These are phyloP conservation scores for Leishmania aethiopica DNA, from an alignment of 208 protist genomes.

Conservation along the genomic window DNA sequence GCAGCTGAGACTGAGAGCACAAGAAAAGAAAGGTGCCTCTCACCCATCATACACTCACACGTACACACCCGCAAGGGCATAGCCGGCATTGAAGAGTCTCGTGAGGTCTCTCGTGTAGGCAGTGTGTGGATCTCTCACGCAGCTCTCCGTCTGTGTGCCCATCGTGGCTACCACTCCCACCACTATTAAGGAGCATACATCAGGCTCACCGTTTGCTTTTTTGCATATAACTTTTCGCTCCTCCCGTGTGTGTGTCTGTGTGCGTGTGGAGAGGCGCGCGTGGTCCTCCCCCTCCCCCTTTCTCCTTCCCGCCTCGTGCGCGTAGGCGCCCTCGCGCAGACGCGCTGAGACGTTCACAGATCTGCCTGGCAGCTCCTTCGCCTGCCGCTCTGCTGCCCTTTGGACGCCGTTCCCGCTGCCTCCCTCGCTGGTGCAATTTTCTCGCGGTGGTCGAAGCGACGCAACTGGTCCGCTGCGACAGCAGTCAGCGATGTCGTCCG, in stretches of 20 bases:
- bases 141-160: not conserved
- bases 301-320: not conserved
- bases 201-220: not conserved
- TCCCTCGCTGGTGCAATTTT: not conserved
- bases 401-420: not conserved
- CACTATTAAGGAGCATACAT: not conserved
- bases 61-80: not conserved
- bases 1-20: not conserved
- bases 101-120: not conserved
- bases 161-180: not conserved
- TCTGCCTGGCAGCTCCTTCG: not conserved
- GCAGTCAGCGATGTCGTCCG: not conserved
- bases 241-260: not conserved
- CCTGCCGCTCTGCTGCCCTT: not conserved
- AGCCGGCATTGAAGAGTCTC: not conserved
- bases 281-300: not conserved
- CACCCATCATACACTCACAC: not conserved
- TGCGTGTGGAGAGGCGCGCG: too few species aligned
- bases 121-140: not conserved
- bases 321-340: not conserved
- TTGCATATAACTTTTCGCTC: too few species aligned
- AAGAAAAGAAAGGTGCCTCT: not conserved
- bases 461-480: not conserved
- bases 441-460: not conserved
- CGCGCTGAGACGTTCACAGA: not conserved